Conservation (phyloP, 768 basidiomycete species). For the Mycena alexandri region DNA sequence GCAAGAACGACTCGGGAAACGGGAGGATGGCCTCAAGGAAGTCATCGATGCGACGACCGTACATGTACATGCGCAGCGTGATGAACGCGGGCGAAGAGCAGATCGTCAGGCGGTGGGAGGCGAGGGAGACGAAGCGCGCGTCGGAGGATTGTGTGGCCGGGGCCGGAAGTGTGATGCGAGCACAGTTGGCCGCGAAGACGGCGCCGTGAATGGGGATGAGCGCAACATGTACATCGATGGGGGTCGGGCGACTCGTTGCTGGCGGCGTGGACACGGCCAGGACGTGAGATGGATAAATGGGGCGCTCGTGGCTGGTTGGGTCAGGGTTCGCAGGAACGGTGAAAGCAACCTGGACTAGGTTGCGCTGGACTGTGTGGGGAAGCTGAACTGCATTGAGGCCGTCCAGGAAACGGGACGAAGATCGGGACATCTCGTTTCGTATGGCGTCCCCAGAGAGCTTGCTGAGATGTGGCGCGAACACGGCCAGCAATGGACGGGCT, state of each 20-base stretch:
- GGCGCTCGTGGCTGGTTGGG: neutral
- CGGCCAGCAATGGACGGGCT: constrained; percentile 51
- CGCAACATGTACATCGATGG: neutral
- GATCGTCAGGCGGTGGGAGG: constrained; percentile 60
- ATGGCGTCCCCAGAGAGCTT: constrained; percentile 59
- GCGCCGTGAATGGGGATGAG: constrained; percentile 56
- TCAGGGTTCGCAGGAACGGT: neutral
- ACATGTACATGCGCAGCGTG: constrained; percentile 58
- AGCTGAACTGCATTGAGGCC: constrained; percentile 15
- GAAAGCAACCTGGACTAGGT: neutral
- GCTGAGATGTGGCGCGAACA: constrained; percentile 56
- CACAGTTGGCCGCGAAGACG: constrained; percentile 53
- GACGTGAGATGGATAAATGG: constrained; percentile 21
- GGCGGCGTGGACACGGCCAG: constrained; percentile 9
- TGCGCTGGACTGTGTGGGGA: neutral
- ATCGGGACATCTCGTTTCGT: constrained; percentile 41
- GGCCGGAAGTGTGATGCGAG: constrained; percentile 45
- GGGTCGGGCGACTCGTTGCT: neutral
- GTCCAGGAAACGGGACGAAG: neutral
- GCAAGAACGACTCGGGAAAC: constrained; percentile 6
- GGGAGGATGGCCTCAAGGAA: constrained; percentile 17
- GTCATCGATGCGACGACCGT: constrained; percentile 56
- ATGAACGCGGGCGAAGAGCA: constrained; percentile 61
- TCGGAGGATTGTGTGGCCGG: neutral
- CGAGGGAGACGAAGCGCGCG: constrained; percentile 48